Conservation (phyloP, 352 stramenopile genomes). For the Globisporangium takayamanum region DNA sequence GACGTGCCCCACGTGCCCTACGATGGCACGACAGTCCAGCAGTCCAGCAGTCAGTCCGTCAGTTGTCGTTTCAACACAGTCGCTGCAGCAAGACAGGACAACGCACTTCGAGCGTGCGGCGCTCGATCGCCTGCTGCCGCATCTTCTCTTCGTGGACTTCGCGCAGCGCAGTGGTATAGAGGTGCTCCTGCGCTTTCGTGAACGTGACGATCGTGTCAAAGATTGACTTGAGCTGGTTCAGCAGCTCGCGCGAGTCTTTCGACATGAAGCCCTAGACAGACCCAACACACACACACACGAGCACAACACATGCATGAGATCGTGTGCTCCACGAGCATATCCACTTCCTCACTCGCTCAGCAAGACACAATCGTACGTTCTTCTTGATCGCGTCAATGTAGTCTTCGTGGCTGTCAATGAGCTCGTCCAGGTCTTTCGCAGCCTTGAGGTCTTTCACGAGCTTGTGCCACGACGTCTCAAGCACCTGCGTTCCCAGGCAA, state of each 20-base stretch:
- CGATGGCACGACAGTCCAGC: not conserved
- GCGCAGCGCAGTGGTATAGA: conserved; percentile 73
- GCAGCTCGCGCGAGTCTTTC: conserved; percentile 61
- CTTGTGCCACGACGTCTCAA: conserved; percentile 92
- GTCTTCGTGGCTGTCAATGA: conserved; percentile 93
- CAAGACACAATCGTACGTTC: conserved; percentile 38
- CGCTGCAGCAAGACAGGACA: not conserved
- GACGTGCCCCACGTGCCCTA: conserved; percentile 58
- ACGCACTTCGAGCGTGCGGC: conserved; percentile 39
- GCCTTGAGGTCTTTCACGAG: conserved; percentile 87
- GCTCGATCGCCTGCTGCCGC: conserved; percentile 39
- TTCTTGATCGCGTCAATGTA: conserved; percentile 92
- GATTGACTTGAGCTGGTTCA: conserved; percentile 76
- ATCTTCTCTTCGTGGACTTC: conserved; percentile 62
- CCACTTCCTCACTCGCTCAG: not conserved
- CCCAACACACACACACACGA: not conserved
- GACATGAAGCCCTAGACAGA: conserved; percentile 76
- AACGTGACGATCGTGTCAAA: conserved; percentile 81
- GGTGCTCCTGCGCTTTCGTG: conserved; percentile 72
- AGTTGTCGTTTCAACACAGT: not conserved
- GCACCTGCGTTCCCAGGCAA: conserved; percentile 35
- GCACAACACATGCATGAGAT: not conserved
- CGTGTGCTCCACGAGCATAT: not conserved
- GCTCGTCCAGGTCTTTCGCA: conserved; percentile 91
- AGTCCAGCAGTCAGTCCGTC: not conserved